Conservation (phyloP, 2,329 filamentous ascomycete genomes). For the Epichloe festucae region DNA sequence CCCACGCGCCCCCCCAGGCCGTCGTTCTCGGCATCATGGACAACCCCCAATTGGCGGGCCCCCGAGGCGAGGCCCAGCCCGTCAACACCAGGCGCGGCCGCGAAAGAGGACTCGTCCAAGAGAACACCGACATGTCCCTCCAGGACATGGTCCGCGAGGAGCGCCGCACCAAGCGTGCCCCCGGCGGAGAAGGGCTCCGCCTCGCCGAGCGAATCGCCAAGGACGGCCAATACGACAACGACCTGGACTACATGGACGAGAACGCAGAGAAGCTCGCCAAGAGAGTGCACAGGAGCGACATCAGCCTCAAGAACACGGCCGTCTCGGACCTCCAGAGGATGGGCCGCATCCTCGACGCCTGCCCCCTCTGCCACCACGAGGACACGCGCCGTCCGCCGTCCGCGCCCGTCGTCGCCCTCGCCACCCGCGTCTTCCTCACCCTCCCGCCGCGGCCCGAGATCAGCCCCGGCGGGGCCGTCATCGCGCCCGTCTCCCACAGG, state of each 20-base stretch:
- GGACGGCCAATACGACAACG: constrained; percentile 78
- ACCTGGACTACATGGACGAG: constrained; percentile 95
- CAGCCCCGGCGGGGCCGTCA: constrained; percentile 72
- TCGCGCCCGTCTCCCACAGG: constrained; percentile 78
- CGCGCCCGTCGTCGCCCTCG: constrained; percentile 77
- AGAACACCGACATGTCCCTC: constrained; percentile 91
- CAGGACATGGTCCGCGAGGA: constrained; percentile 97
- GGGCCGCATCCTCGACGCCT: constrained; percentile 73
- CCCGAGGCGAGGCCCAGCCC: constrained; percentile 58
- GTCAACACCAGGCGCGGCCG: constrained; percentile 70
- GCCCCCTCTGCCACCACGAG: constrained; percentile 81
- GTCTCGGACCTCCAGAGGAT: constrained; percentile 84
- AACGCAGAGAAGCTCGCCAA: constrained; percentile 84
- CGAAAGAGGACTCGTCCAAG: constrained; percentile 72
- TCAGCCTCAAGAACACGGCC: constrained; percentile 76
- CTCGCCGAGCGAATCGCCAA: constrained; percentile 91
- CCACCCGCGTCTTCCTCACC: constrained; percentile 75
- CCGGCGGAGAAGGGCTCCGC: constrained; percentile 66
- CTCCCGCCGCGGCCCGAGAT: constrained; percentile 83
- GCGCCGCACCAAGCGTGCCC: constrained; percentile 64
- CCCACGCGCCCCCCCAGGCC: constrained; percentile 41
- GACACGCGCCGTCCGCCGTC: constrained; percentile 60
- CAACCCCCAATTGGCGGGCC: constrained; percentile 72
- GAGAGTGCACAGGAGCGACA: constrained; percentile 75
- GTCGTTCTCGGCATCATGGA: constrained; percentile 82